phyloP scores from a whole-genome alignment of 2,329 filamentous ascomycete genomes.

The Xylariaceae sp. region DNA sequence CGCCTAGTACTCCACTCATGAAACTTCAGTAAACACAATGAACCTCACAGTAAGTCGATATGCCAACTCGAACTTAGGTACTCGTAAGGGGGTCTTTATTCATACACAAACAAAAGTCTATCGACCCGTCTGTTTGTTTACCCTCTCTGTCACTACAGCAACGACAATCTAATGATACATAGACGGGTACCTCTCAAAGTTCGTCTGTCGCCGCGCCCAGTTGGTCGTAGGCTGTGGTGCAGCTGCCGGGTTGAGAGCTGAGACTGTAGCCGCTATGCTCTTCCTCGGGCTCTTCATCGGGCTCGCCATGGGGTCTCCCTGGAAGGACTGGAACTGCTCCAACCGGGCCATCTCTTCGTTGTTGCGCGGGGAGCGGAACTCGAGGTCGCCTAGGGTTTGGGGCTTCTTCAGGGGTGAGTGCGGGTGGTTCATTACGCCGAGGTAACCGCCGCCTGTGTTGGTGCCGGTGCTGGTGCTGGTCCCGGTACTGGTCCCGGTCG shows the following conservation, averaged over 20 bases:
- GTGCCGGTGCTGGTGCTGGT: slow-evolving; percentile 15
- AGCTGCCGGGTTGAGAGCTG: slow-evolving; percentile 18
- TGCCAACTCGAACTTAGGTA: too few relatives aligned
- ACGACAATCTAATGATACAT: slow-evolving; percentile 28
- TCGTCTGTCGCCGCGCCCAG: slow-evolving; percentile 24
- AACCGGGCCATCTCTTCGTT: slow-evolving; percentile 57
- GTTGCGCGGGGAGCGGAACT: slow-evolving; percentile 48
- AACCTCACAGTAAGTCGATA: too few relatives aligned
- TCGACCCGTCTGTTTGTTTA: too few relatives aligned
- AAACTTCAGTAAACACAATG: too few relatives aligned
- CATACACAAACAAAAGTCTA: too few relatives aligned
- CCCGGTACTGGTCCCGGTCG: slow-evolving; percentile 21
- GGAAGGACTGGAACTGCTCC: slow-evolving; percentile 42
- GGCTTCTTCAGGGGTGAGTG: slow-evolving; percentile 81
- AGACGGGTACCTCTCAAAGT: slow-evolving; percentile 33
- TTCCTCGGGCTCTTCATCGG: slow-evolving; percentile 29
- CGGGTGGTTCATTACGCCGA: slow-evolving; percentile 74
- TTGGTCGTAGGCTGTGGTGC: background rate
- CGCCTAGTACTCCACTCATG: too few relatives aligned
- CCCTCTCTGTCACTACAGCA: too few relatives aligned
- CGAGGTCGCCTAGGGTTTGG: slow-evolving; percentile 54
- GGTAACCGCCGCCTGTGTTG: slow-evolving; percentile 55
- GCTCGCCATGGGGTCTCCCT: slow-evolving; percentile 27
- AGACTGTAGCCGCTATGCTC: slow-evolving; percentile 22
- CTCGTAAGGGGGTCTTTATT: too few relatives aligned